Base-by-base conservation (phyloP, 257 asterid genomes). In the Solanum stenotomum region DNA sequence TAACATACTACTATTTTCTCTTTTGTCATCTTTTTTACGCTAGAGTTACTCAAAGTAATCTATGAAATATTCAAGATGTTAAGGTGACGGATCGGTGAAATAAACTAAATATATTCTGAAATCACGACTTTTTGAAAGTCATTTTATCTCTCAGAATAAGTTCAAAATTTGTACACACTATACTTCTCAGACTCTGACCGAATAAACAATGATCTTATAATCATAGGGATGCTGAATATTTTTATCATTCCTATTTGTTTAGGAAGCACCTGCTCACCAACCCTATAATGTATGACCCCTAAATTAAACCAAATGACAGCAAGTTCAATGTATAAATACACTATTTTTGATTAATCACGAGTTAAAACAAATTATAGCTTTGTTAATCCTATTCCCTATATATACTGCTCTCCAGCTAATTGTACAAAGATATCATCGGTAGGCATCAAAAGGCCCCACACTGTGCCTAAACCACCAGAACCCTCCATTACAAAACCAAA, bases 31-130 rank as follows among this genome's bases (percentile, higher is more conserved):
- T 15, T 25, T 12, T 11, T 70, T 70, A 14, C 5, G 4, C 1
- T 1, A 72, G 0, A 70, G 0, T 0, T 3, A 15, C 1, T 15
- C 2, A 3, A 25, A 5, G 4, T 27, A 3, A 3, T 31, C 1
- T 3, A 10, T 71, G 2, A 71, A 31, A 71, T 71, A 31, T 71
- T 31, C 3, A 4, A 15, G 2, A 8, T 12, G 25, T 23, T 0
- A 46, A 46, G 56, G 56, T 46, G 20, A 46, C 7, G 0, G 7
- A 46, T 46, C 20, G 38, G 11, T 68, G 22, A 68, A 68, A 29
- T 29, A 29, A 29, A 27, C 2, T 9, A 29, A 0, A 6, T 23
- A 0, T 23, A 63, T 46, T 46, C 7, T 46, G 1, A 46, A 46
- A 46, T 46, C 20, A 46, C 6, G 3, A 46, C 7, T 46, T 46